Evolutionary conservation across 345 rosid genomes (phyloP), one percentile per base, ranked within the genome.

Genomic region (Toxicodendron radicans): DNA sequence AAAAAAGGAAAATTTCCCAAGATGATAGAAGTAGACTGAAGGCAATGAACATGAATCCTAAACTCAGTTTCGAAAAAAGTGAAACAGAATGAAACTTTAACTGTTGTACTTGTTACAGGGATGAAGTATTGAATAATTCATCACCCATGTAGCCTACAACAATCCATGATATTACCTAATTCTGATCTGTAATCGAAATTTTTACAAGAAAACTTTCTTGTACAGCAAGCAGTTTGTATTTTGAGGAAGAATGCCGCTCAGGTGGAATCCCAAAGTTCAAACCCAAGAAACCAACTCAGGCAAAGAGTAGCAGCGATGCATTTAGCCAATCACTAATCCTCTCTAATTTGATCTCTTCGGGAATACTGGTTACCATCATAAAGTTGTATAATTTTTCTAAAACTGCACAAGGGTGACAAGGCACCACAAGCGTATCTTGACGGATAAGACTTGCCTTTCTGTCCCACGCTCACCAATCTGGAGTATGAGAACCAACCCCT

Each of bases 401-500:
- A 58, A 70, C 78, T 71, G 32, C 58, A 46, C 54, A 79, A 35
- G 38, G 38, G 38, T 5, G 38, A 35, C 38, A 35, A 76, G 57
- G 87, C 73, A 66, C 79, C 72, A 56, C 74, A 75, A 1, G 68
- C 58, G 45, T 81, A 78, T 64, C 64, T 78, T 33, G 86, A 75
- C 9, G 76, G 72, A 51, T 73, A 66, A 59, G 60, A 21, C 30
- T 45, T 77, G 52, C 58, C 74, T 58, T 66, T 65, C 9, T 71
- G 52, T 58, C 78, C 81, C 14, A 2, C 43, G 11, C 70, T 71
- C 45, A 76, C 75, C 53, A 85, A 68, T 68, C 81, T 82, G 49
- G 87, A 82, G 72, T 76, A 80, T 10, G 83, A 76, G 69, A 77
- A 82, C 85, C 82, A 86, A 46, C 83, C 78, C 72, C 75, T 81